Conservation (phyloP, 2,329 filamentous ascomycete genomes). For the Aspergillus pseudoviridinutans region DNA sequence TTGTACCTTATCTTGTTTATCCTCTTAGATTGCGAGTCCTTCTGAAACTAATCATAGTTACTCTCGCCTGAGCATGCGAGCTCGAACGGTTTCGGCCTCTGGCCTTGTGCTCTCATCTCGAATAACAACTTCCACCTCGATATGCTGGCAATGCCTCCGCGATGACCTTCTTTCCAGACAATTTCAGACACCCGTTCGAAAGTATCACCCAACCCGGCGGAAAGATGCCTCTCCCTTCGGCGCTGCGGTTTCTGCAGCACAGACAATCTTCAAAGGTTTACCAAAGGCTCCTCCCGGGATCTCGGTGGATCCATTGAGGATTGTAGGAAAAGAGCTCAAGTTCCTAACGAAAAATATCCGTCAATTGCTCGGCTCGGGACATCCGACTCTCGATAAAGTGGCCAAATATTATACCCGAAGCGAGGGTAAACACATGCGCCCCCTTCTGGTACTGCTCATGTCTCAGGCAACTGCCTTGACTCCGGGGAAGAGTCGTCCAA, state of each 20-base stretch:
- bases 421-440: constrained; percentile 94
- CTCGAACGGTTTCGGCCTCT: constrained; percentile 35
- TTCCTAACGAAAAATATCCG: constrained; percentile 91
- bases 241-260: constrained; percentile 51
- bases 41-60: neutral
- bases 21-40: neutral
- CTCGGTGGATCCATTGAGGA: constrained; percentile 79
- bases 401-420: constrained; percentile 98
- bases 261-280: constrained; percentile 43
- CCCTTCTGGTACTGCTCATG: constrained; percentile 93
- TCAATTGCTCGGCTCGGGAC: constrained; percentile 87
- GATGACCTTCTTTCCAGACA: constrained; percentile 29
- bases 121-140: constrained; percentile 26
- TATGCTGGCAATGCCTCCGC: constrained; percentile 41
- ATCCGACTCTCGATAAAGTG: constrained; percentile 88
- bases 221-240: constrained; percentile 40
- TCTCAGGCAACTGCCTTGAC: constrained; percentile 84
- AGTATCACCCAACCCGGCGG: constrained; percentile 39
- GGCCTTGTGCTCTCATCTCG: constrained; percentile 33
- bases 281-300: constrained; percentile 50
- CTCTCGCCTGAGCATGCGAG: constrained; percentile 32
- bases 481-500: constrained; percentile 54
- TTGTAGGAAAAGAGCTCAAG: constrained; percentile 95
- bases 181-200: constrained; percentile 27
- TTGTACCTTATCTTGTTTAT: neutral